A percentile compares a stretch with the other conserved stretches of the same genome.
phyloP scores from a whole-genome alignment of 179 eudicot species.

The Beta corolliflora region DNA sequence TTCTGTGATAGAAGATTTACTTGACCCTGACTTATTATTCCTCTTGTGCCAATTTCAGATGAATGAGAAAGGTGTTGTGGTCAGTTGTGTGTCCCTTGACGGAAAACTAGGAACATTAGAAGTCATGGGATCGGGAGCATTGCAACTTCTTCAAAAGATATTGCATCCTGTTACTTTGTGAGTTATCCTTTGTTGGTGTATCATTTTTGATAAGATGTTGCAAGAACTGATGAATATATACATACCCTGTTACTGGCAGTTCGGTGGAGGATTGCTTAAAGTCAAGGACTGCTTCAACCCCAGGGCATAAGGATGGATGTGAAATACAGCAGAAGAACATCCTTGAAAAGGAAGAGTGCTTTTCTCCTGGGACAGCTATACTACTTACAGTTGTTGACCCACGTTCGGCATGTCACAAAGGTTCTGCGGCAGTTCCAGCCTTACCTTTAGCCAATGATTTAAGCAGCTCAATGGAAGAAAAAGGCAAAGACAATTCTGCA shows the following conservation, averaged over 20 bases:
- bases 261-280: slow-evolving; percentile 29
- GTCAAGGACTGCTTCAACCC: slow-evolving; percentile 34
- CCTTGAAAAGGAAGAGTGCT: slow-evolving; percentile 45
- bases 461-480: slow-evolving; percentile 27
- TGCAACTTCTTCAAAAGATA: slow-evolving; percentile 61
- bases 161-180: slow-evolving; percentile 43
- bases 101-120: slow-evolving; percentile 79
- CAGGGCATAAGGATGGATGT: slow-evolving; percentile 33
- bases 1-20: not conserved
- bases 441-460: slow-evolving; percentile 17
- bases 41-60: slow-evolving; percentile 38
- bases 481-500: slow-evolving; percentile 20
- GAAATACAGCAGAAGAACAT: slow-evolving; percentile 27
- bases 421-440: slow-evolving; percentile 28
- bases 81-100: slow-evolving; percentile 62
- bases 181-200: slow-evolving; percentile 17
- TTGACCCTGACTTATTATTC: not conserved
- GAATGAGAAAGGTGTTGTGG: slow-evolving; percentile 43
- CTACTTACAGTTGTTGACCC: slow-evolving; percentile 67
- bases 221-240: not conserved
- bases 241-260: slow-evolving; percentile 36
- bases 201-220: slow-evolving; percentile 6
- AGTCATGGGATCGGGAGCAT: slow-evolving; percentile 65
- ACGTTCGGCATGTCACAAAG: slow-evolving; percentile 39
- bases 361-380: slow-evolving; percentile 39